These are phyloP conservation scores for Malassezia sympodialis DNA, from an alignment of 1,284 basidiomycete species.

Conservation along the genomic window DNA sequence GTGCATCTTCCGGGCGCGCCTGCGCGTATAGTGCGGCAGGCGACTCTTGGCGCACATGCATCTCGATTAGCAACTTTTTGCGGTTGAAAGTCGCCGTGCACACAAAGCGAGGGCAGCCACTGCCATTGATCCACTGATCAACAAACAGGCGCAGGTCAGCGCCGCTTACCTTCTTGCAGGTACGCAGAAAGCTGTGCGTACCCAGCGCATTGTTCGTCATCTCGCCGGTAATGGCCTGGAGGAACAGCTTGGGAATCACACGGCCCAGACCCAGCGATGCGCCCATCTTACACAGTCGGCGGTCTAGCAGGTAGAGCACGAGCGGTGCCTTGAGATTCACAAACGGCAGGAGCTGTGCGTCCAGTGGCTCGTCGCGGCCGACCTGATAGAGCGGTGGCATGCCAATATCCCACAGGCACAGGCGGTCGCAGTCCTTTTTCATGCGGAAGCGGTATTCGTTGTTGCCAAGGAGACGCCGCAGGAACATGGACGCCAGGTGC, in stretches of 20 bases:
- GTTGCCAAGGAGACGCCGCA: slow-evolving; percentile 78
- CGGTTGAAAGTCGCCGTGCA: slow-evolving; percentile 87
- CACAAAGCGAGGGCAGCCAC: slow-evolving; percentile 83
- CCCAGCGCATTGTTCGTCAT: slow-evolving; percentile 67
- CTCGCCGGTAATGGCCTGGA: slow-evolving; percentile 86
- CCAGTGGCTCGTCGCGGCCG: slow-evolving; percentile 61
- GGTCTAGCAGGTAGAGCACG: slow-evolving; percentile 88
- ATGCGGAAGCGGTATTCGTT: slow-evolving; percentile 94
- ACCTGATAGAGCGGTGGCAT: slow-evolving; percentile 92
- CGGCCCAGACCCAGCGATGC: slow-evolving; percentile 87
- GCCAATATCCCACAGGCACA: slow-evolving; percentile 71
- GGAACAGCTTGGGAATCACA: slow-evolving; percentile 85
- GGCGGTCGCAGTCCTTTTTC: slow-evolving; percentile 93
- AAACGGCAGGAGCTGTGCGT: slow-evolving; percentile 53
- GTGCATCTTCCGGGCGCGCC: slow-evolving; percentile 35
- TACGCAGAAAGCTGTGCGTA: slow-evolving; percentile 79
- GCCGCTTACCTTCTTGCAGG: slow-evolving; percentile 77
- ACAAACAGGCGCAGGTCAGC: slow-evolving; percentile 74
- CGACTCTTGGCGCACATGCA: slow-evolving; percentile 78
- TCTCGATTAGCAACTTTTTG: slow-evolving; percentile 96
- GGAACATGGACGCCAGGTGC: slow-evolving; percentile 79
- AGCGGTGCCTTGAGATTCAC: slow-evolving; percentile 90
- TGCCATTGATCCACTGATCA: slow-evolving; percentile 97
- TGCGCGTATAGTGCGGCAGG: slow-evolving; percentile 55
- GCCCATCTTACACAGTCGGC: slow-evolving; percentile 83